Evolutionary conservation across 2,329 filamentous ascomycete species (phyloP).

Genomic region (Aspergillus costaricaensis): DNA sequence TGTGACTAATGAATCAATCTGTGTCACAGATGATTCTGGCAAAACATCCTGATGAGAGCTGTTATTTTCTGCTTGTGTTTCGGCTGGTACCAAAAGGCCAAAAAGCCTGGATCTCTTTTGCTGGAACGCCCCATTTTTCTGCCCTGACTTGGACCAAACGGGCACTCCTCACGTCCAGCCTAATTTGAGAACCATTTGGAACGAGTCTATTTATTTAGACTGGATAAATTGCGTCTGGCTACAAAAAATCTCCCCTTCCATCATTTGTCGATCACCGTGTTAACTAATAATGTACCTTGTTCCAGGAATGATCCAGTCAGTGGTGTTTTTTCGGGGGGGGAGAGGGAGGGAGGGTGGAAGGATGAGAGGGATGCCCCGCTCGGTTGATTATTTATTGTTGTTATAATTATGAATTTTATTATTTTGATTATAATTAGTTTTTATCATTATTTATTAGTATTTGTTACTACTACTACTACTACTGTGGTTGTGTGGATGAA

Average conservation of each 20-base stretch:
- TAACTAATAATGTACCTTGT: constrained; percentile 14
- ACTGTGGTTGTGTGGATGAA: no score
- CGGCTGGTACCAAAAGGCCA: not conserved
- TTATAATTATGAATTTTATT: not conserved
- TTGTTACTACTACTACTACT: no score
- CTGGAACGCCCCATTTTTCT: constrained; percentile 6
- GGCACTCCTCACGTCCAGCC: constrained; percentile 15
- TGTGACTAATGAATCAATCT: not conserved
- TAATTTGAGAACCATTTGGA: constrained; percentile 15
- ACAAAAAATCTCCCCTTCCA: constrained; percentile 9
- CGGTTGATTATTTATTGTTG: not conserved
- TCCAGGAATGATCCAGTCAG: constrained; percentile 19
- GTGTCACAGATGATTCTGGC: not conserved
- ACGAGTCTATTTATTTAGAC: constrained; percentile 13
- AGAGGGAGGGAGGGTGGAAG: no score
- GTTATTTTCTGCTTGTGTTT: not conserved
- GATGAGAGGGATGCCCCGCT: no score
- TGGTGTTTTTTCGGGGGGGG: constrained; percentile 12
- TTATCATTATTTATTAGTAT: no score
- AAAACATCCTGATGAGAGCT: not conserved
- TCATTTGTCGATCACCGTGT: constrained; percentile 22
- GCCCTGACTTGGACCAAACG: constrained; percentile 9
- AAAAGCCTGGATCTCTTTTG: constrained; percentile 4
- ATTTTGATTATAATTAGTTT: not conserved
- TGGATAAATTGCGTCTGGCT: constrained; percentile 3